phyloP scores from a whole-genome alignment of 257 asterid genomes.

The Solanum virginianum region DNA sequence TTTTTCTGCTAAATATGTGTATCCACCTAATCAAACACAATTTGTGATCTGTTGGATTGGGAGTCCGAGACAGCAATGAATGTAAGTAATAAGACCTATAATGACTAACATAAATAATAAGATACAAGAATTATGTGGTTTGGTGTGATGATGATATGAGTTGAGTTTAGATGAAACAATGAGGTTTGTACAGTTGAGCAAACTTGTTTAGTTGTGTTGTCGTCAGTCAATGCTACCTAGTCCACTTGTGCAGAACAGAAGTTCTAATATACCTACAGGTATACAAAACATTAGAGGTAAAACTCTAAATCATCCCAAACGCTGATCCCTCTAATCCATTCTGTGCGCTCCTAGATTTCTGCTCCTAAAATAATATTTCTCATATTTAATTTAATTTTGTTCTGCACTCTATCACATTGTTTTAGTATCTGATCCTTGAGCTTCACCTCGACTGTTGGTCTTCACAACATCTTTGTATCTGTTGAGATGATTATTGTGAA shows the following conservation, averaged over 20 bases:
- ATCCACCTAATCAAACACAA: neutral
- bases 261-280: no score
- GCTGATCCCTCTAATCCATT: neutral
- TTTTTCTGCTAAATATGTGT: neutral
- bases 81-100: neutral
- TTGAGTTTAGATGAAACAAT: neutral
- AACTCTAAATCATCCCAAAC: neutral
- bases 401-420: neutral
- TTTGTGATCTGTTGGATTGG: neutral
- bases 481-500: neutral
- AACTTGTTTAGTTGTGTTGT: neutral
- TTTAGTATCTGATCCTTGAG: neutral
- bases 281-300: neutral
- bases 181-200: neutral
- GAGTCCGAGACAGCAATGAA: neutral
- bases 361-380: neutral
- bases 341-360: neutral
- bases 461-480: neutral
- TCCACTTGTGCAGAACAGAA: neutral
- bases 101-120: neutral
- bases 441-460: neutral
- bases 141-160: neutral
- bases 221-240: neutral
- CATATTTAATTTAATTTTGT: neutral
- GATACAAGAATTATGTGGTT: neutral